Base-by-base conservation (phyloP, 2,329 filamentous ascomycete genomes). In the Pseudogymnoascus sp. region DNA sequence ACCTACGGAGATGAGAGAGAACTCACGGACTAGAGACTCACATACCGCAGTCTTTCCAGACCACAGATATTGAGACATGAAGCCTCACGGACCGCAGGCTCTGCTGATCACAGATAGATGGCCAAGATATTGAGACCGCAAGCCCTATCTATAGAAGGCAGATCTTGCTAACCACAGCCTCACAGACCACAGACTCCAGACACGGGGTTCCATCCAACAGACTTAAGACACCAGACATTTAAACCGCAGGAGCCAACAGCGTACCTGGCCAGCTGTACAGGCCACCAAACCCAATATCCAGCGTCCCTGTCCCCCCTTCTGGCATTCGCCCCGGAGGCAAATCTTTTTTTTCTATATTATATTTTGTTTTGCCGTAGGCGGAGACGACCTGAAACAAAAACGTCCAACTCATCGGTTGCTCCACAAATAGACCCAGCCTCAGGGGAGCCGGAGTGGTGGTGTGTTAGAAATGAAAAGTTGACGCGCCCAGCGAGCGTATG, bases 341-440 rank as follows among this genome's bases (percentile, higher is more conserved):
- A 19, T 31, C n/a, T 56, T 56, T 33, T 56, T 53, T 46, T 26
- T 53, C 43, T 19, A 56, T 56, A 56, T 56, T 56, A 56, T 56
- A 19, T 33, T 56, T 56, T 56, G 50, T 56, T 53, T 56, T 56
- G 26, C 28, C 8, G 26, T 4, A 31, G 26, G 50, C 28, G 50
- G n/a, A 56, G 50, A 14, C 26, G 8, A 33, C 50, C 50, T 56
- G 50, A 56, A 56, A 56, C 50, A 56, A 56, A 56, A 56, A 56
- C 50, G 50, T 56, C 50, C 28, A 56, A 33, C 50, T 56, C 50
- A 56, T 56, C 50, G 50, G 46, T 56, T 56, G 50, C 50, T 33
- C 50, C 50, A 56, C 50, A 33, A 56, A 56, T 56, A 56, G 50
- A 56, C 50, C 50, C 50, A 56, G 50, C 26, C 26, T 8, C 28